Percentiles rank a stretch among this genome's conserved stretches.
These are phyloP conservation scores for Berberis vulgaris DNA, from an alignment of 164 flowering plant genomes.

Conservation along the genomic window DNA sequence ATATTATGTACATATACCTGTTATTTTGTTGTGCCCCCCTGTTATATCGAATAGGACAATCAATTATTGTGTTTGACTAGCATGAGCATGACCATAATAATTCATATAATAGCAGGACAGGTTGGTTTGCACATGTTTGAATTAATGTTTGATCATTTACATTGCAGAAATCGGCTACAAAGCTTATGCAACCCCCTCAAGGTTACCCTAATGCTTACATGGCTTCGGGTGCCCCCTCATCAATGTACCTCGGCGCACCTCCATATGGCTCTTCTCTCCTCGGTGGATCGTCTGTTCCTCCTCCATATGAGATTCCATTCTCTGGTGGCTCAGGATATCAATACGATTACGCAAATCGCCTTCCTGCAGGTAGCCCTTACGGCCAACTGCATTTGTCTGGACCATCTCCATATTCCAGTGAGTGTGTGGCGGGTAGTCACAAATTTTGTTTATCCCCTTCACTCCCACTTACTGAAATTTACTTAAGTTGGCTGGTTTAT, in stretches of 20 bases:
- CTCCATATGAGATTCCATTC: slow-evolving; percentile 79
- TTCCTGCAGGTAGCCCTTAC: slow-evolving; percentile 81
- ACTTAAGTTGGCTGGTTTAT: too few species aligned
- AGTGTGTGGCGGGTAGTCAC: slow-evolving; percentile 48
- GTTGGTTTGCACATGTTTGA: too few species aligned
- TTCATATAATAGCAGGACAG: too few species aligned
- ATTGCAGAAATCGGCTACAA: slow-evolving; percentile 61
- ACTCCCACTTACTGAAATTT: too few species aligned
- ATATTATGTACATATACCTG: too few species aligned
- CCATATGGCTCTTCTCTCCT: slow-evolving; percentile 84
- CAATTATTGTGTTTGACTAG: too few species aligned
- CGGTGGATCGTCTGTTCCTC: slow-evolving; percentile 50
- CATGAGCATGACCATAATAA: too few species aligned
- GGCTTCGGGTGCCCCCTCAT: slow-evolving; percentile 70
- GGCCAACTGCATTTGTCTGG: slow-evolving; percentile 69
- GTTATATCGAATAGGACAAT: too few species aligned
- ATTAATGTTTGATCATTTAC: neutral
- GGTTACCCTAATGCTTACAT: slow-evolving; percentile 59
- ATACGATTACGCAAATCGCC: slow-evolving; percentile 65
- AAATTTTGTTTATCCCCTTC: slow-evolving; percentile 17
- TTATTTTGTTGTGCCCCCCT: too few species aligned
- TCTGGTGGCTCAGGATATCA: slow-evolving; percentile 85
- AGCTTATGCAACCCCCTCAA: slow-evolving; percentile 65
- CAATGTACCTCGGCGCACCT: slow-evolving; percentile 73
- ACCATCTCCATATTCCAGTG: slow-evolving; percentile 71